phyloP scores from a whole-genome alignment of 2,329 filamentous ascomycete species.

The Dothideomycetes sp. region DNA sequence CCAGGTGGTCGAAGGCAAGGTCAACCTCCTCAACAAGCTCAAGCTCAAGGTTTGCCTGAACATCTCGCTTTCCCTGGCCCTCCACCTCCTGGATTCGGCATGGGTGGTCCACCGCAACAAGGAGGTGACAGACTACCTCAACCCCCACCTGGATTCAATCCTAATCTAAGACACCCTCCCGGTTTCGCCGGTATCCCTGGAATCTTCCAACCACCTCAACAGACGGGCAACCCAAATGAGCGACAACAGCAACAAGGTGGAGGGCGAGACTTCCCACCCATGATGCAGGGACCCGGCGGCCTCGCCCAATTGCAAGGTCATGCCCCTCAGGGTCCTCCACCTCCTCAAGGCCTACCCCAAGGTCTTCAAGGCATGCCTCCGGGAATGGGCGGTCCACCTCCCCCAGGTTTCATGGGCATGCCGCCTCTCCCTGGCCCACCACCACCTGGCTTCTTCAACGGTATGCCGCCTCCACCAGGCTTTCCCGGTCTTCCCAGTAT shows the following conservation, averaged over 20 bases:
- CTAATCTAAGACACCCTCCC: slow-evolving; percentile 20
- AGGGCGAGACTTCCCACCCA: not conserved
- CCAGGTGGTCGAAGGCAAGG: not conserved
- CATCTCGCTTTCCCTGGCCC: slow-evolving; percentile 5
- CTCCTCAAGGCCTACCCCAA: slow-evolving; percentile 1
- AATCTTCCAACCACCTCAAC: slow-evolving; percentile 17
- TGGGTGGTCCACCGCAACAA: slow-evolving; percentile 6
- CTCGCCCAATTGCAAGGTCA: not conserved
- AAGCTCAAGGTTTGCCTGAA: slow-evolving; percentile 4
- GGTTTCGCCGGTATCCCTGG: slow-evolving; percentile 19
- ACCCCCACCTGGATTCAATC: slow-evolving; percentile 21
- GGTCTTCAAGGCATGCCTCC: slow-evolving; percentile 5
- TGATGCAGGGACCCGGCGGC: not conserved
- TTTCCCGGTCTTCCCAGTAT: slow-evolving; percentile 6
- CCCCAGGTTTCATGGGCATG: not conserved
- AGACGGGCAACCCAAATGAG: slow-evolving; percentile 11
- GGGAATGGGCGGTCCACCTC: slow-evolving; percentile 4
- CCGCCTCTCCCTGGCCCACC: slow-evolving; percentile 5
- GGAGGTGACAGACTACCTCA: slow-evolving; percentile 5
- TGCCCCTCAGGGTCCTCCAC: not conserved
- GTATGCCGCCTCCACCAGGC: not conserved
- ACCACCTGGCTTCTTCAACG: slow-evolving; percentile 7
- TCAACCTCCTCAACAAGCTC: not conserved
- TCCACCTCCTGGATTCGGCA: slow-evolving; percentile 3
- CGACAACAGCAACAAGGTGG: slow-evolving; percentile 7